Base-by-base conservation (phyloP, 345 rosid genomes). In the Murraya paniculata region DNA sequence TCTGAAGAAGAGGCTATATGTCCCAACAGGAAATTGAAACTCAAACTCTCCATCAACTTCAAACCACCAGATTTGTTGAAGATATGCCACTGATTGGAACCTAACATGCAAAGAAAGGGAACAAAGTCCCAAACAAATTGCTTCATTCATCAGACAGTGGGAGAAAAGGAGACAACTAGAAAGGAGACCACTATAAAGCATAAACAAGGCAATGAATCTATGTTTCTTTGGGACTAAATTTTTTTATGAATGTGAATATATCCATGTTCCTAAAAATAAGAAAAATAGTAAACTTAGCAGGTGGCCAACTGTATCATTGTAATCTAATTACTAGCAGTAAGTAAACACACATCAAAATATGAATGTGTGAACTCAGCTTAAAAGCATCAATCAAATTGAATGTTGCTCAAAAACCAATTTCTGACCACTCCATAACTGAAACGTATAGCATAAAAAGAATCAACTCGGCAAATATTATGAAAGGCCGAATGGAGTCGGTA, bases 61-160 rank as follows among this genome's bases (percentile, higher is more conserved):
- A 41, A 93, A 91, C 98, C 98, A 93, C 98, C 98, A 95, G 48
- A 90, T 89, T 82, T 95, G 98, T 81, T 92, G 99, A 31, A 95
- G 94, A 85, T 93, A 95, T 11, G 99, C 95, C 50, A 91, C 91
- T 28, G 89, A 82, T 2, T 83, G 83, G 76, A 92, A 95, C 50
- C 82, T 98, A 92, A 68, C 81, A 79, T 14, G 19, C 62, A 65
- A 78, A 53, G 5, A 55, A 65, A 6, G 77, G 48, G 9, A 60
- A 65, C 13, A n/a, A n/a, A 8, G 58, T 18, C 19, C 45, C 48
- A 73, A 35, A 35, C 58, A 21, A 55, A 55, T 68, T 60, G 61
- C 53, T 25, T 31, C 33, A 30, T 56, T 16, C 16, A 66, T 6
- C 1, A 28, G 1, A 31, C 50, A 16, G 18, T 24, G 55, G 60